Evolutionary conservation across 2,329 filamentous ascomycete species (phyloP), one percentile per base, ranked within the genome.

Genomic region (Fusarium sublunatum): DNA sequence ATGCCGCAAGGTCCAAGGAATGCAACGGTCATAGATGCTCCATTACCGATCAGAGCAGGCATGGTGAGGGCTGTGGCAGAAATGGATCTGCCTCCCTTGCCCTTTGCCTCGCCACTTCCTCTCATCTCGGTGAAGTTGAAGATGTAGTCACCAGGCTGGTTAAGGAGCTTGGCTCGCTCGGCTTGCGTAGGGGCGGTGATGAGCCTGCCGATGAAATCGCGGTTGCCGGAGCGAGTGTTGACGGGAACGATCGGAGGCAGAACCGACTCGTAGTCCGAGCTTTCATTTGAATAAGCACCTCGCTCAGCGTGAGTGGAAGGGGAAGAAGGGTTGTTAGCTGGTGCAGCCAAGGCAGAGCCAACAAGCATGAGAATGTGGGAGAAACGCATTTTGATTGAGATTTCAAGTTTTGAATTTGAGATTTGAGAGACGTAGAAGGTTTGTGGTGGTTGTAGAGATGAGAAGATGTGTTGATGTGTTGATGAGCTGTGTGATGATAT

Each of bases 1-100:
- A 84, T 80, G 53, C 79, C 81, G 70, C 81, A 85, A 26, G 76
- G 76, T 15, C 77, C 78, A 47, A 84, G 72, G 72, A 82, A 82
- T 40, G 79, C 82, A 15, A 84, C 73, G 3, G 80, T 79, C 75
- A 81, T 81, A 55, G 76, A 75, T 15, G 77, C 75, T 25, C 78
- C 78, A 26, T 78, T 82, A 55, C 79, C 78, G 51, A 82, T 77
- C 15, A 85, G 76, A n/a, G 81, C 79, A 0, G 82, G 82, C 72
- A 83, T 82, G 25, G 79, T 81, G 61, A 78, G 76, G 48, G 81
- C 72, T 45, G 79, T 79, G 34, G 82, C 79, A 7, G 77, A 72
- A 29, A 79, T 56, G 34, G 73, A 67, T 28, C 66, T 49, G 22
- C 81, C 81, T 10, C 80, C 81, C 22, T 71, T 72, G 19, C 73